Percentiles rank a stretch among this genome's conserved stretches.
Conservation (phyloP, 192 early-diverging fungal species). For the Coemansia sp. region DNA sequence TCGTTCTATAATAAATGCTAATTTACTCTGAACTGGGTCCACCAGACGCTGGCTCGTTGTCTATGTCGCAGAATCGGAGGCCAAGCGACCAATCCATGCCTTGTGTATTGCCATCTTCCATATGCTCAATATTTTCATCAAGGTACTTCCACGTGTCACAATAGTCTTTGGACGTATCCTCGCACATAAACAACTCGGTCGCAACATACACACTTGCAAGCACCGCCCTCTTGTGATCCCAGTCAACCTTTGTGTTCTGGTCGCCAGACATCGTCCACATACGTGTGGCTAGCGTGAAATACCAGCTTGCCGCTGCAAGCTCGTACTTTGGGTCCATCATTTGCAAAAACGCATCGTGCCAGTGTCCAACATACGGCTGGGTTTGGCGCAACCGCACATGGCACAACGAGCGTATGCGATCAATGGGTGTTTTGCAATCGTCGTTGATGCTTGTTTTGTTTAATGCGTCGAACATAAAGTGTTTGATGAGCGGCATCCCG, state of each 20-base stretch:
- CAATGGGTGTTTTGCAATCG: conserved; percentile 43
- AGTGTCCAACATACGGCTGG: conserved; percentile 64
- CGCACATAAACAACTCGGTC: conserved; percentile 90
- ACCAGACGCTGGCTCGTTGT: conserved; percentile 38
- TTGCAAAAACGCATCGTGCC: conserved; percentile 74
- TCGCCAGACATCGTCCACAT: conserved; percentile 90
- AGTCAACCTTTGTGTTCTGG: conserved; percentile 74
- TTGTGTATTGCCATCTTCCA: conserved; percentile 47
- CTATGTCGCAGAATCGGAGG: conserved; percentile 42
- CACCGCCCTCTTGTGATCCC: conserved; percentile 80
- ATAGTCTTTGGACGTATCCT: conserved; percentile 75
- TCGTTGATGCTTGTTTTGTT: conserved; percentile 59
- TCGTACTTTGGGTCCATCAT: conserved; percentile 81
- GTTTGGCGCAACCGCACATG: conserved; percentile 68
- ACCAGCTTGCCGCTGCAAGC: conserved; percentile 62
- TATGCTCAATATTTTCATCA: conserved; percentile 72
- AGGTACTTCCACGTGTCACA: conserved; percentile 76
- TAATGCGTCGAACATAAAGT: conserved; percentile 69
- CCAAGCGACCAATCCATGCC: conserved; percentile 9
- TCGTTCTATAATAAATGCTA: too few species aligned
- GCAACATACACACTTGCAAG: conserved; percentile 83
- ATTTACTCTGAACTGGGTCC: conserved; percentile 23
- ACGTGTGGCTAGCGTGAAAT: conserved; percentile 73
- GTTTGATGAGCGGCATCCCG: conserved; percentile 68
- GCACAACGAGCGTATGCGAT: conserved; percentile 63